A percentile compares a stretch with the other conserved stretches of the same genome.
These are phyloP conservation scores for Boletus patriciae DNA, from an alignment of 768 basidiomycete species.

Conservation along the genomic window DNA sequence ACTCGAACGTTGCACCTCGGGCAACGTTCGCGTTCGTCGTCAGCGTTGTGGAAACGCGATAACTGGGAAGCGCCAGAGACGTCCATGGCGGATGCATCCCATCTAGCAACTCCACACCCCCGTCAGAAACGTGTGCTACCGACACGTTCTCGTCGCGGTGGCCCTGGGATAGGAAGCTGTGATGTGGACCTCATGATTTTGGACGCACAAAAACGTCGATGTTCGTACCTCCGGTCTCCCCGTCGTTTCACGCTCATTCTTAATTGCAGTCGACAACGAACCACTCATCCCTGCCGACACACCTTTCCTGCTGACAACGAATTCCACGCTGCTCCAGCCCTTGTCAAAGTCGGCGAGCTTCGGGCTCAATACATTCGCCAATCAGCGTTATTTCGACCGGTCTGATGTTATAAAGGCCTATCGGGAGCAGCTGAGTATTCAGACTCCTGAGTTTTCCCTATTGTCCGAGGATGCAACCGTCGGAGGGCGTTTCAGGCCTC, in stretches of 20 bases:
- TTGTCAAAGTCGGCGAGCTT: constrained; percentile 38
- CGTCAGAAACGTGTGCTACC: constrained; percentile 81
- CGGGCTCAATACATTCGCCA: constrained; percentile 56
- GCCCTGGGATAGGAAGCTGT: constrained; percentile 75
- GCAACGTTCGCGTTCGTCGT: constrained; percentile 5
- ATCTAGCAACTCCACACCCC: constrained; percentile 36
- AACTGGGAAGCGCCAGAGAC: constrained; percentile 12
- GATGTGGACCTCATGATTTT: constrained; percentile 83
- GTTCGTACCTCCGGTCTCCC: constrained; percentile 45
- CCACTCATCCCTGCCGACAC: constrained; percentile 67
- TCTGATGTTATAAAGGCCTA: constrained; percentile 74
- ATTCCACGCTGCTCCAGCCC: constrained; percentile 50
- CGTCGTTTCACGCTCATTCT: constrained; percentile 20
- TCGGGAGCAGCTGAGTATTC: constrained; percentile 66
- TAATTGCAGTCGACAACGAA: constrained; percentile 61
- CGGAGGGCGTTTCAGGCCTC: constrained; percentile 68
- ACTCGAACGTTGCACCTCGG: background rate
- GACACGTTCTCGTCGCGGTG: constrained; percentile 75
- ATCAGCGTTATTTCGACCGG: constrained; percentile 74
- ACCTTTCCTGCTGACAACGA: constrained; percentile 72
- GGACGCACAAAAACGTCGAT: constrained; percentile 73
- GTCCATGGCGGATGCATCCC: constrained; percentile 38
- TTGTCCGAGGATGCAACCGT: constrained; percentile 52
- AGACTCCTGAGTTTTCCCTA: constrained; percentile 69
- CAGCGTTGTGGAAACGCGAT: constrained; percentile 8